Conservation (phyloP, 116 monocot species). For the Trichopus zeylanicus region DNA sequence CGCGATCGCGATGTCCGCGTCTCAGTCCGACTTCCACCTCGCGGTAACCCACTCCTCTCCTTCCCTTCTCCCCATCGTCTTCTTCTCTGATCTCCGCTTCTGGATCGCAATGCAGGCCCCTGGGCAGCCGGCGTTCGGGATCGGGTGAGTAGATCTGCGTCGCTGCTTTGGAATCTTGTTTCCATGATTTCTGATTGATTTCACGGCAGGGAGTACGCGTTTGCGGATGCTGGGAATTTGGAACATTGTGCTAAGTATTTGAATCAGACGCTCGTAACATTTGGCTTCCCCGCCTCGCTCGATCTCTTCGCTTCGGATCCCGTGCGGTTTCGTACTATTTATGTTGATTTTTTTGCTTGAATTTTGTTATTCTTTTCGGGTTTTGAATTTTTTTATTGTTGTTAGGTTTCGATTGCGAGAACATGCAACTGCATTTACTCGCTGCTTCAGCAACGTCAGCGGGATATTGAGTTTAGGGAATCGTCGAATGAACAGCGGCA, state of each 20-base stretch:
- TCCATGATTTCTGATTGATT: background rate
- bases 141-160: conserved; percentile 9
- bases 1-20: background rate
- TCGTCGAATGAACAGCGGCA: conserved; percentile 79
- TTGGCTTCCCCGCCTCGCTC: conserved; percentile 89
- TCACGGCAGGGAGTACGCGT: conserved; percentile 56
- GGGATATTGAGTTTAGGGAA: conserved; percentile 89
- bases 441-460: conserved; percentile 84
- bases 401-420: conserved; percentile 84
- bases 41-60: background rate
- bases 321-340: conserved; percentile 21
- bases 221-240: conserved; percentile 73
- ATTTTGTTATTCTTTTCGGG: background rate
- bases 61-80: background rate
- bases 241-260: conserved; percentile 95
- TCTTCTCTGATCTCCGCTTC: background rate
- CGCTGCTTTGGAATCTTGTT: background rate
- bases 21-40: background rate
- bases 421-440: conserved; percentile 92
- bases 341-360: background rate
- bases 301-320: conserved; percentile 93
- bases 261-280: conserved; percentile 91
- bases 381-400: background rate
- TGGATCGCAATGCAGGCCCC: conserved; percentile 5
- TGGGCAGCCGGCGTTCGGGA: background rate